These are phyloP conservation scores for Phaeophleospora eucalypticola DNA, from an alignment of 2,329 filamentous ascomycete species.

Conservation along the genomic window DNA sequence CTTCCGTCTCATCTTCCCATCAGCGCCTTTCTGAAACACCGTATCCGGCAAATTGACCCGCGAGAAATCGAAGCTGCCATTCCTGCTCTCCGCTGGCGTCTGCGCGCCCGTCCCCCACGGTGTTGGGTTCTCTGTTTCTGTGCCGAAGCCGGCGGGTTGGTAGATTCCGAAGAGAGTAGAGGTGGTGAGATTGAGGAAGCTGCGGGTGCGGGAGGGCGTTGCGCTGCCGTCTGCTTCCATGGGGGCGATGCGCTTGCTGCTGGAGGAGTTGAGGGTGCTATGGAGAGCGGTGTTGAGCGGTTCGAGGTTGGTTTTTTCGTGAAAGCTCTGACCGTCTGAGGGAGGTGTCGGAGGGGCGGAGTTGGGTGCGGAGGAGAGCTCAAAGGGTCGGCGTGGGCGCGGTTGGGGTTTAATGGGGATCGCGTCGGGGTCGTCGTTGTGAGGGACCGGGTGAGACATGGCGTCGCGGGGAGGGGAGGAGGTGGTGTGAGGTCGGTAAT, in stretches of 20 bases:
- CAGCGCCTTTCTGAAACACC: constrained; percentile 20
- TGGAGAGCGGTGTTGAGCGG: constrained; percentile 11
- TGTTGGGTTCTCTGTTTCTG: constrained; percentile 49
- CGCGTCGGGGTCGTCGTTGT: constrained; percentile 20
- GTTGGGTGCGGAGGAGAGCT: constrained; percentile 45
- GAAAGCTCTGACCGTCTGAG: constrained; percentile 20
- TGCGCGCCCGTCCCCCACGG: constrained; percentile 77
- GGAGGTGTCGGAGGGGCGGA: constrained; percentile 24
- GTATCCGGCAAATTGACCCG: constrained; percentile 21
- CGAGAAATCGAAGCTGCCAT: constrained; percentile 26
- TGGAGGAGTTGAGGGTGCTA: not conserved
- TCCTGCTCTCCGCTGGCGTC: constrained; percentile 50
- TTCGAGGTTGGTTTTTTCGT: constrained; percentile 5
- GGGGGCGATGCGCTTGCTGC: constrained; percentile 3
- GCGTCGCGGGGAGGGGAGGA: constrained; percentile 1
- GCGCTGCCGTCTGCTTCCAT: constrained; percentile 24
- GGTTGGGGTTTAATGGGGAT: constrained; percentile 49
- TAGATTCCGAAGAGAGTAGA: constrained; percentile 93
- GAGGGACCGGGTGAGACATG: constrained; percentile 26
- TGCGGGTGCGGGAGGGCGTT: constrained; percentile 63
- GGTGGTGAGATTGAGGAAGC: constrained; percentile 78
- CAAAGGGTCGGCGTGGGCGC: constrained; percentile 67
- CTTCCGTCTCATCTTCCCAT: constrained; percentile 22
- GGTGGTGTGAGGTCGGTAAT: too few species aligned
- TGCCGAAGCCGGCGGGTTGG: constrained; percentile 57